Base-by-base conservation (phyloP, 2,329 filamentous ascomycete genomes). In the Neoscytalidium dimidiatum region DNA sequence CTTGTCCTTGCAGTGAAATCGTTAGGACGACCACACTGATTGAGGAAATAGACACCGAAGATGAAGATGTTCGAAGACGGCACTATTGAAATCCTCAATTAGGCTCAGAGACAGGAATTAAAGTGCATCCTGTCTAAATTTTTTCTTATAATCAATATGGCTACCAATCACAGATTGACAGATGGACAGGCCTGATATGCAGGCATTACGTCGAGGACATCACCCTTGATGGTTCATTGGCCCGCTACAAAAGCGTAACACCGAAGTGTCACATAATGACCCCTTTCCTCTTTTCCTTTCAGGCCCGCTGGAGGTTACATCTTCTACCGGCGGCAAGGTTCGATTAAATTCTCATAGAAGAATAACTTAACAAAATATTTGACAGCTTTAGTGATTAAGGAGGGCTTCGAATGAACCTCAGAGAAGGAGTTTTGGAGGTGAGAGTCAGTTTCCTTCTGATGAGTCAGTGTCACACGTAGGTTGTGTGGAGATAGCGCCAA, bases 31-130 rank as follows among this genome's bases (percentile, higher is more conserved):
- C 13, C 9, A 26, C n/a, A 21, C 62, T 58, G 41, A 58, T 48
- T 4, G n/a, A 9, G 1, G 23, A 14, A 23, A 46, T 43, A 65
- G 58, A 49, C 26, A 3, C 63, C 63, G 8, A 43, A 28, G 28
- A 67, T 65, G 63, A 67, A 65, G 21, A 41, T 57, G 26, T 66
- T 46, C 48, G 66, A 67, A 29, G 66, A 67, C 38, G 51, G 58
- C 4, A 56, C 49, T 28, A 43, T 67, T 35, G 66, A 67, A 3
- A 63, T 67, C 49, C 28, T 67, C n/a, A 31, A 21, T 41, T 46
- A 60, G 28, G 28, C 41, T 19, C 11, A 58, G 17, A 29, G 14
- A 44, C 14, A 44, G n/a, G 14, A 58, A 23, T 43, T 58, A 60
- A 21, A 23, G 19, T 21, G 38, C n/a, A 9, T 38, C 28, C 11